Base-by-base conservation (phyloP, 192 early-diverging fungal genomes). In the Coemansia reversa region DNA sequence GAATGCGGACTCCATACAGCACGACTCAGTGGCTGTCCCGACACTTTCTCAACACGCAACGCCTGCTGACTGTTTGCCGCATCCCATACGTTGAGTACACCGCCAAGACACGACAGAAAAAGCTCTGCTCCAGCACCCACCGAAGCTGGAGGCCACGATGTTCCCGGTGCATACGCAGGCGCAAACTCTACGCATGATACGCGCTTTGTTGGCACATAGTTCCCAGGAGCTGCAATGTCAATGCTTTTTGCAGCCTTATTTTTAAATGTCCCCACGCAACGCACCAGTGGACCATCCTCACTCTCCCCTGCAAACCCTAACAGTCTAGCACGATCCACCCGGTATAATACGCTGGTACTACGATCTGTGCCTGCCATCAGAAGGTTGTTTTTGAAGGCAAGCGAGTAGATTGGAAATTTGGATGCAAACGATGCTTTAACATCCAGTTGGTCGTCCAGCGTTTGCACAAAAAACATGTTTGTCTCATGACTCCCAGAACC, bases 401-500 rank as follows among this genome's bases (percentile, higher is more conserved):
- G 50, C 59, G 77, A 69, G 49, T 80, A 75, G 27, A 80, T 84
- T 0, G 82, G 82, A 27, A 80, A 80, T 42, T 79, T 79, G 24
- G 73, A 74, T n/a, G 82, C 79, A 72, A 81, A 81, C 67, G 79
- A 84, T 19, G 82, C 74, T 33, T 79, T 78, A 49, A 75, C 76
- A 22, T 74, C 70, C 20, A 84, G 66, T 32, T 75, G 69, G 62
- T 70, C 81, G 35, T 79, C 68, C 19, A 83, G 66, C 12, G 53
- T 70, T 60, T 80, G 76, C 53, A 84, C 77, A n/a, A 84, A 73
- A 22, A 80, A 84, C 66, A 84, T 75, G 60, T 84, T 84, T 12
- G 82, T 75, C 19, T 76, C 71, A 56, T 75, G 60, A 62, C 77
- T 74, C 12, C 77, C 82, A 16, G 82, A 84, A 3, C 82, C 82